Conservation (phyloP, 2,329 filamentous ascomycete species). For the Colletotrichum plurivorum region DNA sequence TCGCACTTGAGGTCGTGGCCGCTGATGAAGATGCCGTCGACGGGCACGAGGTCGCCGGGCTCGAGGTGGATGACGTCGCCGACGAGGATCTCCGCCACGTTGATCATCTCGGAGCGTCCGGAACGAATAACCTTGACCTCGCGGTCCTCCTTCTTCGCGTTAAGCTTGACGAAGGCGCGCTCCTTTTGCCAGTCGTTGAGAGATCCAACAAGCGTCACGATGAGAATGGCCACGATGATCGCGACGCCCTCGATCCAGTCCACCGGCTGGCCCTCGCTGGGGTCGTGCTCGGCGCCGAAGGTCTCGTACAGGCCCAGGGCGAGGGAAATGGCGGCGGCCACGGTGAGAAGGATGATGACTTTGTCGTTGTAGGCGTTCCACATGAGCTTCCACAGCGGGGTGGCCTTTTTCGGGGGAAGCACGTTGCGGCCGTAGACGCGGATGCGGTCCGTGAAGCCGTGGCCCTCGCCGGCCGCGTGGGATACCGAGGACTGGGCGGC, state of each 20-base stretch:
- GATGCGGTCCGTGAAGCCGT: constrained; percentile 63
- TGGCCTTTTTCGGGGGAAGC: constrained; percentile 74
- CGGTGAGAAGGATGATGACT: constrained; percentile 76
- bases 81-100: constrained; percentile 76
- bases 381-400: constrained; percentile 71
- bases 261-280: constrained; percentile 58
- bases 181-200: constrained; percentile 79
- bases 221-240: constrained; percentile 75
- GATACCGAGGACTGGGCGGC: constrained; percentile 21
- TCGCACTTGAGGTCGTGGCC: constrained; percentile 72
- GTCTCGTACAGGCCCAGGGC: constrained; percentile 78
- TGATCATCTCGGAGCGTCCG: constrained; percentile 74
- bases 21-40: constrained; percentile 78
- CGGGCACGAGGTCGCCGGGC: constrained; percentile 78
- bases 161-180: constrained; percentile 74
- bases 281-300: constrained; percentile 62
- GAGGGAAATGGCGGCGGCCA: constrained; percentile 76
- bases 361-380: constrained; percentile 80
- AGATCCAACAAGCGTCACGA: constrained; percentile 74
- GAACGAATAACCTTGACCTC: constrained; percentile 77
- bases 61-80: constrained; percentile 79
- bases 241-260: constrained; percentile 80
- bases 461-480: constrained; percentile 13
- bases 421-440: constrained; percentile 72
- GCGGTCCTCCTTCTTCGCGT: constrained; percentile 73